These are phyloP conservation scores for Sisymbrium irio DNA, from an alignment of 345 rosid species.

Conservation along the genomic window DNA sequence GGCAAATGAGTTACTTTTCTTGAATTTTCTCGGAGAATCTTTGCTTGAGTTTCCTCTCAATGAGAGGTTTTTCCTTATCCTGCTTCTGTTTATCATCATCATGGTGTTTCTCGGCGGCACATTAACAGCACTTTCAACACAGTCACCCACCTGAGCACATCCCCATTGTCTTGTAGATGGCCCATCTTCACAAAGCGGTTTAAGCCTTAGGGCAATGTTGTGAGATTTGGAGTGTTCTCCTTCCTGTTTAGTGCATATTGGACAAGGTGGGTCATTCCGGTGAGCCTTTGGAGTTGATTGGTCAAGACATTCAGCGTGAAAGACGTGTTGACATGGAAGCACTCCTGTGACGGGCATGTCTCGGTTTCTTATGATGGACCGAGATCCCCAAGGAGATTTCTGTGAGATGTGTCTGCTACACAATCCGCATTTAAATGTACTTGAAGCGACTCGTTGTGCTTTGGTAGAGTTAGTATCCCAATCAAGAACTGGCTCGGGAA, in stretches of 20 bases:
- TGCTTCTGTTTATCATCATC: constrained; percentile 49
- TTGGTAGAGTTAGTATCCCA: constrained; percentile 62
- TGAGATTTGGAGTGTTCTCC: constrained; percentile 45
- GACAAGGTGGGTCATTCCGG: constrained; percentile 78
- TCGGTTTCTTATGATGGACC: constrained; percentile 62
- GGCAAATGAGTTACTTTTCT: constrained; percentile 38
- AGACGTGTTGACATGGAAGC: constrained; percentile 79
- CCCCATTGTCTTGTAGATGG: constrained; percentile 60
- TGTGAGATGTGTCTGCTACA: constrained; percentile 62
- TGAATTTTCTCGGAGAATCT: constrained; percentile 53
- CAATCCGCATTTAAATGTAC: constrained; percentile 60
- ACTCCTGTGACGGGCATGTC: constrained; percentile 90
- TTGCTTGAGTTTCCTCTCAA: constrained; percentile 49
- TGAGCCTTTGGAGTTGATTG: constrained; percentile 74
- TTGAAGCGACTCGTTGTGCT: constrained; percentile 60
- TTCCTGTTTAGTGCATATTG: constrained; percentile 52
- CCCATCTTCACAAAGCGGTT: constrained; percentile 50
- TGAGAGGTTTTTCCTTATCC: constrained; percentile 48
- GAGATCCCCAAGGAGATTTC: constrained; percentile 86
- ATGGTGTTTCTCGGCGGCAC: constrained; percentile 47
- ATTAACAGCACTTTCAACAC: constrained; percentile 58
- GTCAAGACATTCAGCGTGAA: constrained; percentile 93
- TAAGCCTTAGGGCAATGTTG: constrained; percentile 43
- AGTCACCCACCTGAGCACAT: constrained; percentile 55
- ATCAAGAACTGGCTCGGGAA: constrained; percentile 61